Evolutionary conservation across 148 eudicot genomes (phyloP).

Genomic region (Cornus kousa): DNA sequence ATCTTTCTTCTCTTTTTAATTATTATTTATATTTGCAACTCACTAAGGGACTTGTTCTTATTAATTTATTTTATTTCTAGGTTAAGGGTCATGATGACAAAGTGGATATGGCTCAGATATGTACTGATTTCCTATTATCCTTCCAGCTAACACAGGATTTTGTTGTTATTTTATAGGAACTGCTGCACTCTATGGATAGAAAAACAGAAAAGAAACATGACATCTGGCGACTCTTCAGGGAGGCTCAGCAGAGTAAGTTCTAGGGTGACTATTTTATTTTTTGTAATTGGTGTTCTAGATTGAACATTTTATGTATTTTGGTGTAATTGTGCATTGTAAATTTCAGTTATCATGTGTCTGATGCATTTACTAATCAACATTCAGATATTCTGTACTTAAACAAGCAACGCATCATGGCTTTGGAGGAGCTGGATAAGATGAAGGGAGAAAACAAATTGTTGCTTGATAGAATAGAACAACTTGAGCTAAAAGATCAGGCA

Average conservation of each 20-base stretch:
- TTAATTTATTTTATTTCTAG: slow-evolving; percentile 16
- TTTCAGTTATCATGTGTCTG: neutral
- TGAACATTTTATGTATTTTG: neutral
- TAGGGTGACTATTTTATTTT: neutral
- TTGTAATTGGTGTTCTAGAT: neutral
- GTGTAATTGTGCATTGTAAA: neutral
- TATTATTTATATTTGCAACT: neutral
- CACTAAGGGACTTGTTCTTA: neutral
- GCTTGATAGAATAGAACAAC: slow-evolving; percentile 41
- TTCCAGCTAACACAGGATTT: slow-evolving; percentile 1
- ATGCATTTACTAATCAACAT: slow-evolving; percentile 9
- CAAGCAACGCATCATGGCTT: slow-evolving; percentile 52
- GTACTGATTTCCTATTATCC: slow-evolving; percentile 6
- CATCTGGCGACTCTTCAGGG: slow-evolving; percentile 56
- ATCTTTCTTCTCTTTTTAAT: neutral
- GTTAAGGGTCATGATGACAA: slow-evolving; percentile 25
- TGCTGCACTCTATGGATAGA: slow-evolving; percentile 23
- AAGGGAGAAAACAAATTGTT: slow-evolving; percentile 41
- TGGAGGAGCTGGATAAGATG: slow-evolving; percentile 47
- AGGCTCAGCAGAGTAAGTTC: slow-evolving; percentile 60
- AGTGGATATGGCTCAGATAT: slow-evolving; percentile 32
- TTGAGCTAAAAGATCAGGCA: slow-evolving; percentile 32
- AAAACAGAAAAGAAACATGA: slow-evolving; percentile 32
- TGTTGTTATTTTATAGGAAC: slow-evolving; percentile 16
- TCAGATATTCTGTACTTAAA: slow-evolving; percentile 56